A percentile compares a stretch with the other conserved stretches of the same genome.
These are phyloP conservation scores for Fonsecaea erecta DNA, from an alignment of 2,329 filamentous ascomycete genomes.

Conservation along the genomic window DNA sequence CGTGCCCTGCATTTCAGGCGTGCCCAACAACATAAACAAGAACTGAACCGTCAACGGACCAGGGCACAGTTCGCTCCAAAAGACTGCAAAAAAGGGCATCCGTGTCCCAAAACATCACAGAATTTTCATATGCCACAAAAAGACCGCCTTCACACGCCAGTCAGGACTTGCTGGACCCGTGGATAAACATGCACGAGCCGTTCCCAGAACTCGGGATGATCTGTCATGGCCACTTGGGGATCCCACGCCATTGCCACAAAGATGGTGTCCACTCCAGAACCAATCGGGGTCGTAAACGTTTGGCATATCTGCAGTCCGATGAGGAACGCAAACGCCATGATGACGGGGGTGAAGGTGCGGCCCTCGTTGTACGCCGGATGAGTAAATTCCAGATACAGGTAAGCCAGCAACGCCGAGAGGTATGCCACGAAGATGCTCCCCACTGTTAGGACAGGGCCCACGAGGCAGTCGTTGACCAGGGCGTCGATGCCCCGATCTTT, in stretches of 20 bases:
- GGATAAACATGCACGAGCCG: slow-evolving; percentile 83
- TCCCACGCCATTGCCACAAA: slow-evolving; percentile 78
- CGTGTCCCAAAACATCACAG: neutral
- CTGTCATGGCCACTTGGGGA: slow-evolving; percentile 71
- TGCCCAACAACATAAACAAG: neutral
- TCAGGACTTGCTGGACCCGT: slow-evolving; percentile 70
- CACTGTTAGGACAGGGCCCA: slow-evolving; percentile 73
- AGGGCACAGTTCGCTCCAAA: neutral
- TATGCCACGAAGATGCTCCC: slow-evolving; percentile 84
- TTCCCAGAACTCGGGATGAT: slow-evolving; percentile 81
- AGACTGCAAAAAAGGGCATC: neutral
- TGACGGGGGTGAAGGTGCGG: slow-evolving; percentile 70
- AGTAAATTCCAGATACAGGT: slow-evolving; percentile 84
- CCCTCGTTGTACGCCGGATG: slow-evolving; percentile 77
- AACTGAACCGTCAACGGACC: neutral
- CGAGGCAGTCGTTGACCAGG: slow-evolving; percentile 84
- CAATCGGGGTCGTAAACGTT: slow-evolving; percentile 85
- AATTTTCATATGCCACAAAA: neutral
- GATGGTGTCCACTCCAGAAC: slow-evolving; percentile 87
- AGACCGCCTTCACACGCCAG: neutral
- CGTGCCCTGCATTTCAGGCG: neutral
- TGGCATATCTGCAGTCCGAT: slow-evolving; percentile 89
- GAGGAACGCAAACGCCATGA: slow-evolving; percentile 84
- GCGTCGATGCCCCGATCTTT: slow-evolving; percentile 90
- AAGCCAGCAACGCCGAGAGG: slow-evolving; percentile 77